Conservation (phyloP, 106 monocot species). For the Apostasia ramifera region DNA sequence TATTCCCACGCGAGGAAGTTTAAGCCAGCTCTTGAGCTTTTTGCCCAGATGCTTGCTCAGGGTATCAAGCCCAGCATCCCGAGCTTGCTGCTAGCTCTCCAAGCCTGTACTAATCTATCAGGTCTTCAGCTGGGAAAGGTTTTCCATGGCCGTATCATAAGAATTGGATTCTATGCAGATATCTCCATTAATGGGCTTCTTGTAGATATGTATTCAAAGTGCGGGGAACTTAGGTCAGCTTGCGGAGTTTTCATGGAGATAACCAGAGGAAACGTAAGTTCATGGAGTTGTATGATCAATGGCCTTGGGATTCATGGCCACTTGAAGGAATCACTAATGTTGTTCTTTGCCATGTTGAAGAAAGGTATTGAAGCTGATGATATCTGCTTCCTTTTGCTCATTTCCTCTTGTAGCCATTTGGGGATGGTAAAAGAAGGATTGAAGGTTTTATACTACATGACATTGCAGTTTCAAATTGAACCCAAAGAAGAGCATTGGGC, state of each 20-base stretch:
- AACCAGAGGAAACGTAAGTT: background rate
- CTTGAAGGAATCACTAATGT: conserved; percentile 4
- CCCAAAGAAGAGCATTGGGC: conserved; percentile 9
- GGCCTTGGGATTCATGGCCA: conserved; percentile 15
- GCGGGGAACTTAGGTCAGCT: conserved; percentile 12
- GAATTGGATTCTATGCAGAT: conserved; percentile 10
- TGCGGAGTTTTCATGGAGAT: conserved; percentile 1
- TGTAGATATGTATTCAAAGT: conserved; percentile 15
- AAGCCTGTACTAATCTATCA: conserved; percentile 8
- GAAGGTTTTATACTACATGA: conserved; percentile 11
- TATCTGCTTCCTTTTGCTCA: conserved; percentile 5
- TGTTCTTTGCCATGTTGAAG: conserved; percentile 12
- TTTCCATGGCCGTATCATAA: conserved; percentile 7
- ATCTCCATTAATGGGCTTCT: conserved; percentile 13
- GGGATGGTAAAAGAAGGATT: background rate
- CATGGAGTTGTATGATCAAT: conserved; percentile 19
- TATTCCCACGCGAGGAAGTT: background rate
- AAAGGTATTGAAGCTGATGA: conserved; percentile 9
- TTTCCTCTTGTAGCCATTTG: conserved; percentile 10
- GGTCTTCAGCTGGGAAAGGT: conserved; percentile 1
- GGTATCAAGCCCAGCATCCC: conserved; percentile 8
- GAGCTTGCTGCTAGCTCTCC: conserved; percentile 9
- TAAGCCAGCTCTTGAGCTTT: background rate
- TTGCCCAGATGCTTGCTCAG: background rate
- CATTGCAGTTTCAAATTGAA: background rate